Conservation (phyloP, 2,329 filamentous ascomycete species). For the Fusarium annulatum region DNA sequence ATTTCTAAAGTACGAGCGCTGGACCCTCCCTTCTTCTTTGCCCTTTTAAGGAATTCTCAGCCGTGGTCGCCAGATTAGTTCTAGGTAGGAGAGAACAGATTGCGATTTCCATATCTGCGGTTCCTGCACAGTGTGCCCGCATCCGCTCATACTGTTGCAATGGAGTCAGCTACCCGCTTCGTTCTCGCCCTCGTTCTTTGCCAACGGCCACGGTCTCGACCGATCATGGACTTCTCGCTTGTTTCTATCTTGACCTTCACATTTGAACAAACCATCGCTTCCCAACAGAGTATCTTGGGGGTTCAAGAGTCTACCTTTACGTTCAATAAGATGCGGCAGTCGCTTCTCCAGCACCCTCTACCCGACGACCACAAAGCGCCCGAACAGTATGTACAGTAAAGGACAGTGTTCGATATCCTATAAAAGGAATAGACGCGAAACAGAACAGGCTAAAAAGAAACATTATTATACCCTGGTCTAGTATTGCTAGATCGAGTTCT, state of each 20-base stretch:
- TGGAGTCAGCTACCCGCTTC: slow-evolving; percentile 18
- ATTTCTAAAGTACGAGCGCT: background rate
- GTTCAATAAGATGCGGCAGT: background rate
- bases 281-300: background rate
- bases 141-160: background rate
- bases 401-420: background rate
- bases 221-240: slow-evolving; percentile 9
- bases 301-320: slow-evolving; percentile 8
- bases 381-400: background rate
- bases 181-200: slow-evolving; percentile 22
- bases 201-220: slow-evolving; percentile 22
- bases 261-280: slow-evolving; percentile 2
- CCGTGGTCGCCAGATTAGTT: background rate
- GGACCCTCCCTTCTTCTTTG: background rate
- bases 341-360: background rate
- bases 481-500: slow-evolving; percentile 14
- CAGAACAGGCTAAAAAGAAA: slow-evolving; percentile 25
- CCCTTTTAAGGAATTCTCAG: slow-evolving; percentile 10
- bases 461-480: slow-evolving; percentile 22
- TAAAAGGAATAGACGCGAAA: slow-evolving; percentile 3
- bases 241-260: slow-evolving; percentile 15
- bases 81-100: background rate
- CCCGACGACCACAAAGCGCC: background rate
- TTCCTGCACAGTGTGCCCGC: slow-evolving; percentile 15
- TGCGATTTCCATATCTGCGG: slow-evolving; percentile 3